Conservation (phyloP, 163 green algal genomes). For the Coccomyxa subellipsoidea region DNA sequence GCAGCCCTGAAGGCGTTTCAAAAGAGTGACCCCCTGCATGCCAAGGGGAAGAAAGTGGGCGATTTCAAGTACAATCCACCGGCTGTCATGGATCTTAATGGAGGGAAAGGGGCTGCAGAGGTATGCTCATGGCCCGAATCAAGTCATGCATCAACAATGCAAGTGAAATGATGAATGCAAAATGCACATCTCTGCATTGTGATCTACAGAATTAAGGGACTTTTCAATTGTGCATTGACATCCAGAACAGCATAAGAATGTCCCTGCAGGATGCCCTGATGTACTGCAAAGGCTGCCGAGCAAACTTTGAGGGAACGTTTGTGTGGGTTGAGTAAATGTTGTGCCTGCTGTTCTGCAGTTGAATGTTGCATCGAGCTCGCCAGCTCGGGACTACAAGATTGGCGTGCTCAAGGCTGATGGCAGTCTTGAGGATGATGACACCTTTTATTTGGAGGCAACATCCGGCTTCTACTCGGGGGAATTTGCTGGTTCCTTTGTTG, state of each 20-base stretch:
- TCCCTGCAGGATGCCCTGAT: too few relatives aligned
- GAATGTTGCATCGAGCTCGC: not conserved
- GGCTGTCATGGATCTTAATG: not conserved
- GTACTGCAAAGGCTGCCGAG: too few relatives aligned
- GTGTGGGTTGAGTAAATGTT: too few relatives aligned
- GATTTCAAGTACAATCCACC: not conserved
- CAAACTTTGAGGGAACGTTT: too few relatives aligned
- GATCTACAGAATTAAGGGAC: too few relatives aligned
- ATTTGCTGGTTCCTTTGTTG: not conserved
- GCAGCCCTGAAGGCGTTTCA: not conserved
- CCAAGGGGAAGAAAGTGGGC: not conserved
- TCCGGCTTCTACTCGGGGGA: constrained; percentile 7
- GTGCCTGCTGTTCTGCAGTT: not conserved
- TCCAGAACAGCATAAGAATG: too few relatives aligned
- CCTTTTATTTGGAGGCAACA: constrained; percentile 1
- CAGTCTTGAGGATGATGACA: not conserved
- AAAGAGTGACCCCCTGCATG: not conserved
- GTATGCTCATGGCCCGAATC: not conserved
- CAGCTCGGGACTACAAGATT: constrained; percentile 4
- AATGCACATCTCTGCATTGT: too few relatives aligned
- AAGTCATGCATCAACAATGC: too few relatives aligned
- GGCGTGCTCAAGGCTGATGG: not conserved
- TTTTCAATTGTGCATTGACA: too few relatives aligned
- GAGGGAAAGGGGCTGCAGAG: not conserved
- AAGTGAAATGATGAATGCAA: too few relatives aligned